A percentile compares a stretch with the other conserved stretches of the same genome.
phyloP scores from a whole-genome alignment of 2,329 filamentous ascomycete species.

The Ophiostoma australiae region DNA sequence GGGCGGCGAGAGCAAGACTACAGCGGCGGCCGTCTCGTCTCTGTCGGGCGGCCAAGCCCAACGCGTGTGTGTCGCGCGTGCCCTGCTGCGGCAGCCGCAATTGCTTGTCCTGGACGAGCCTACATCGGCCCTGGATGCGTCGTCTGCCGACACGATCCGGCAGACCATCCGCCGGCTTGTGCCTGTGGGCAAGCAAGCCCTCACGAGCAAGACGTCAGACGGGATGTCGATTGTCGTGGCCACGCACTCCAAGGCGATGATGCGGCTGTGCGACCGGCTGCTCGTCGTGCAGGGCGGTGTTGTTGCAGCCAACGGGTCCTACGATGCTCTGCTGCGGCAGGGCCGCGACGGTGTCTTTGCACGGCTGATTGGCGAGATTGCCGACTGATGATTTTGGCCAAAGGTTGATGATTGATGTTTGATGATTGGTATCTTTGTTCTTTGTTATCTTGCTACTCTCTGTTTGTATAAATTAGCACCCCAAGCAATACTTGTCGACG shows the following conservation, averaged over 20 bases:
- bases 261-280: slow-evolving; percentile 69
- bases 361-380: slow-evolving; percentile 40
- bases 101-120: slow-evolving; percentile 83
- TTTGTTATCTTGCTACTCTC: neutral
- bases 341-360: slow-evolving; percentile 41
- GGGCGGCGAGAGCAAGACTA: neutral
- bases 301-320: slow-evolving; percentile 64
- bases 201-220: neutral
- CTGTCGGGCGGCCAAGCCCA: slow-evolving; percentile 82
- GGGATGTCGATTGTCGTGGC: slow-evolving; percentile 71
- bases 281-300: slow-evolving; percentile 65
- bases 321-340: slow-evolving; percentile 48
- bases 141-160: slow-evolving; percentile 60
- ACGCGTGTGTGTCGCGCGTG: slow-evolving; percentile 73
- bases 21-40: slow-evolving; percentile 34
- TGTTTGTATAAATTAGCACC: neutral
- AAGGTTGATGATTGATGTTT: neutral
- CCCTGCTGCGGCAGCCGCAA: slow-evolving; percentile 64
- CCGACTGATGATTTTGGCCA: slow-evolving; percentile 18
- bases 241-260: slow-evolving; percentile 81
- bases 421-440: neutral
- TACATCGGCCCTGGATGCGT: slow-evolving; percentile 66
- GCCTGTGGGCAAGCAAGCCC: neutral
- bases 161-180: slow-evolving; percentile 30
- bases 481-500: neutral